These are phyloP conservation scores for Gastrodia elata DNA, from an alignment of 106 monocot genomes.

Conservation along the genomic window DNA sequence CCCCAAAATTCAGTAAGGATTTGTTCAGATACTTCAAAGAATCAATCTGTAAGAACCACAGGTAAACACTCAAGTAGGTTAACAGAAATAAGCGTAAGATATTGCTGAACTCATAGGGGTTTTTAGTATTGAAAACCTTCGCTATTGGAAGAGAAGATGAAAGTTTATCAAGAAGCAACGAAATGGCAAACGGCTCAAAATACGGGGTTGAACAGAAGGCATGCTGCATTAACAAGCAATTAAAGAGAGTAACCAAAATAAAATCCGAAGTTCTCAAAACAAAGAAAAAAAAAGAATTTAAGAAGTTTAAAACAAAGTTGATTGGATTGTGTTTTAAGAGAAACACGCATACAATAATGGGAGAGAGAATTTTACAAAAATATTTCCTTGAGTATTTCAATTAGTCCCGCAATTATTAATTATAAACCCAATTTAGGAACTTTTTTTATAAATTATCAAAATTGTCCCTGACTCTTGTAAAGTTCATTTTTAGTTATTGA, in stretches of 20 bases:
- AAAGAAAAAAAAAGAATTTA: too few relatives aligned
- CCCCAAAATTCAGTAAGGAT: slow-evolving; percentile 59
- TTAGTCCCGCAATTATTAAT: too few relatives aligned
- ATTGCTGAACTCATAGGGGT: not conserved
- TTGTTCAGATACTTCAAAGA: slow-evolving; percentile 79
- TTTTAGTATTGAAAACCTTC: slow-evolving; percentile 50
- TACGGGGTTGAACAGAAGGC: slow-evolving; percentile 72
- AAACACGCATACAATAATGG: too few relatives aligned
- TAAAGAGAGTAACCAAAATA: not conserved
- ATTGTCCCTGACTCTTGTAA: too few relatives aligned
- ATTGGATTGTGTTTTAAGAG: too few relatives aligned
- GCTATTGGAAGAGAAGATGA: slow-evolving; percentile 79
- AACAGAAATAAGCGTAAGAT: not conserved
- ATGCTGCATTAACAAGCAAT: slow-evolving; percentile 28
- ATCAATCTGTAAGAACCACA: slow-evolving; percentile 63
- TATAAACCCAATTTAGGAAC: too few relatives aligned
- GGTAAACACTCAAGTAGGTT: slow-evolving; percentile 2
- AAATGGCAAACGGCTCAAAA: slow-evolving; percentile 79
- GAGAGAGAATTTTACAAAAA: too few relatives aligned
- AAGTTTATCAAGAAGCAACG: slow-evolving; percentile 89
- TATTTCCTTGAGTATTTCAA: too few relatives aligned
- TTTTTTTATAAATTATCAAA: too few relatives aligned
- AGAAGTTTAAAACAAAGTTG: too few relatives aligned
- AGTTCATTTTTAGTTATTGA: too few relatives aligned
- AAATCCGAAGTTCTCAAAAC: not conserved